A percentile compares a stretch with the other conserved stretches of the same genome.
Conservation (phyloP, 2,329 filamentous ascomycete species). For the Fusarium chuoi region DNA sequence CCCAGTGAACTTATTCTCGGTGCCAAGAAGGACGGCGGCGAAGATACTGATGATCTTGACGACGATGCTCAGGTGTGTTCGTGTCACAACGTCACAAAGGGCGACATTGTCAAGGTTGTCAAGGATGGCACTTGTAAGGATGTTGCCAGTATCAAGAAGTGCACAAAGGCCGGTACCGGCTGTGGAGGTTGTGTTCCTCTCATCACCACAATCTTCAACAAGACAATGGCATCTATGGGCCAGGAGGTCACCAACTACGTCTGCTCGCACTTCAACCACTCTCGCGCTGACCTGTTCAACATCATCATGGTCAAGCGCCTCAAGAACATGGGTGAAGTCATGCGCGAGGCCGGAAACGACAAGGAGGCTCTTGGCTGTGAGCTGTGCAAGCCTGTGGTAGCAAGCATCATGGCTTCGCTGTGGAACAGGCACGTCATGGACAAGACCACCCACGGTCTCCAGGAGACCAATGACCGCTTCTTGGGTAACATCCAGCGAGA, state of each 20-base stretch:
- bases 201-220: conserved; percentile 90
- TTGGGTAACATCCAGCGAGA: conserved; percentile 91
- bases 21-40: conserved; percentile 75
- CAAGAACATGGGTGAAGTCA: conserved; percentile 77
- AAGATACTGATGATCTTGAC: conserved; percentile 80
- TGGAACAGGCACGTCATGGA: conserved; percentile 89
- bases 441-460: conserved; percentile 74
- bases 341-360: conserved; percentile 80
- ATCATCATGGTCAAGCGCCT: conserved; percentile 86
- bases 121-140: conserved; percentile 85
- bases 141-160: conserved; percentile 84
- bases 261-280: conserved; percentile 85
- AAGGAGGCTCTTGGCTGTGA: conserved; percentile 82
- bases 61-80: conserved; percentile 92
- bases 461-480: conserved; percentile 91
- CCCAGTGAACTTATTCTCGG: conserved; percentile 88
- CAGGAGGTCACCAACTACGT: conserved; percentile 88
- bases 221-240: conserved; percentile 85
- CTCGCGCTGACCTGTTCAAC: conserved; percentile 88
- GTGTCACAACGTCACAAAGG: conserved; percentile 92
- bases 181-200: conserved; percentile 92
- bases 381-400: conserved; percentile 84
- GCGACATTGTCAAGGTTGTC: conserved; percentile 76
- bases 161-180: conserved; percentile 91
- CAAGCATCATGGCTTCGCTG: conserved; percentile 81